phyloP scores from a whole-genome alignment of 768 basidiomycete species.

The Coprinellus micaceus region DNA sequence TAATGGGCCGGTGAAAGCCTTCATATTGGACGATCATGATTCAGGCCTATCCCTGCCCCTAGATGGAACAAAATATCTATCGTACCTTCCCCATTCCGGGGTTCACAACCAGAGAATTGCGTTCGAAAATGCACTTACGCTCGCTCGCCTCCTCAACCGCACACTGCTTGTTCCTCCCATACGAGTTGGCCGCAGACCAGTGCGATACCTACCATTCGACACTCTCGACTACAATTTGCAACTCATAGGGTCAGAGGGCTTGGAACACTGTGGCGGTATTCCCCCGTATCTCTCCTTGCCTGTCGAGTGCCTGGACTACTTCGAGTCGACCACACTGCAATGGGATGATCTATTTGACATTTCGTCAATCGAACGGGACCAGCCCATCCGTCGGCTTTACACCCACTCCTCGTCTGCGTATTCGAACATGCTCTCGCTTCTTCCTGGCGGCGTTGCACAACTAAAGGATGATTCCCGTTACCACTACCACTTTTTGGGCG shows the following conservation, averaged over 20 bases:
- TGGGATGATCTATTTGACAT: constrained; percentile 73
- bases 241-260: constrained; percentile 49
- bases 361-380: constrained; percentile 29
- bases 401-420: constrained; percentile 50
- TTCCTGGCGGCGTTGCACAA: constrained; percentile 35
- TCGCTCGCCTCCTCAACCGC: constrained; percentile 65
- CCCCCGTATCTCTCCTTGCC: constrained; percentile 33
- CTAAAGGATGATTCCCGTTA: constrained; percentile 58
- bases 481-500: constrained; percentile 57
- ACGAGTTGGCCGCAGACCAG: constrained; percentile 57
- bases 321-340: constrained; percentile 56
- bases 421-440: constrained; percentile 35
- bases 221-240: constrained; percentile 42
- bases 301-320: constrained; percentile 59
- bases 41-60: constrained; percentile 12
- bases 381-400: constrained; percentile 45
- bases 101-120: constrained; percentile 87
- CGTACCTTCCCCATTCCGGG: constrained; percentile 81
- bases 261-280: constrained; percentile 46
- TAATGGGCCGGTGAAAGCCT: constrained; percentile 14
- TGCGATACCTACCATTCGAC: constrained; percentile 57
- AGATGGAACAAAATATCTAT: constrained; percentile 46
- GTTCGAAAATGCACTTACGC: constrained; percentile 78
- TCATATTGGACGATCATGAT: not conserved
- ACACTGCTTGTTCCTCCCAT: constrained; percentile 78